Percentiles rank a stretch among this genome's conserved stretches.
Conservation (phyloP, 768 basidiomycete species). For the Filobasidium wieringae region DNA sequence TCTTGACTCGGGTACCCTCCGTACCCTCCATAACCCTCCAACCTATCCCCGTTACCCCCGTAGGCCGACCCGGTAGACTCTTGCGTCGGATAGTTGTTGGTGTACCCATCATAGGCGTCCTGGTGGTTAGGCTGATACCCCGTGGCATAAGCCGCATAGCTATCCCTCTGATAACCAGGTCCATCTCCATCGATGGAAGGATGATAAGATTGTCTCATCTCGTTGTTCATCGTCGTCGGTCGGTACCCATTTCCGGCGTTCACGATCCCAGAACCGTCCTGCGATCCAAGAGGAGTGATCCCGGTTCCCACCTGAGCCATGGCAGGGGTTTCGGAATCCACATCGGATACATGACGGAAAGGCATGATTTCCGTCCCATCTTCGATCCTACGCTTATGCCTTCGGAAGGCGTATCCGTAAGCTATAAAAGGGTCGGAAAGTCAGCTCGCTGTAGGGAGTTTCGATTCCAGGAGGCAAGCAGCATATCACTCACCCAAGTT, state of each 20-base stretch:
- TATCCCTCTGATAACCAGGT: not conserved
- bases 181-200: not conserved
- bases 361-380: slow-evolving; percentile 34
- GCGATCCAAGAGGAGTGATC: not conserved
- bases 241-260: not conserved
- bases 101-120: not conserved
- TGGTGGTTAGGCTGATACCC: not conserved
- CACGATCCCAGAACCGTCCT: not conserved
- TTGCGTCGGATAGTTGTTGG: not conserved
- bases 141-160: not conserved
- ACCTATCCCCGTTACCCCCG: not conserved
- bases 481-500: slow-evolving; percentile 42
- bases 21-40: not conserved
- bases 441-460: not conserved
- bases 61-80: not conserved
- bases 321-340: slow-evolving; percentile 20
- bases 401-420: slow-evolving; percentile 36
- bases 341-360: slow-evolving; percentile 22
- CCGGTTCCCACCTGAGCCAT: not conserved
- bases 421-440: slow-evolving; percentile 8
- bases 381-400: slow-evolving; percentile 31
- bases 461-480: not conserved
- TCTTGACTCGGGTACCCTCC: not conserved
- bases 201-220: not conserved
- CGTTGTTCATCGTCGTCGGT: not conserved